Base-by-base conservation (phyloP, 257 asterid genomes). In the Jaltomata sinuosa region DNA sequence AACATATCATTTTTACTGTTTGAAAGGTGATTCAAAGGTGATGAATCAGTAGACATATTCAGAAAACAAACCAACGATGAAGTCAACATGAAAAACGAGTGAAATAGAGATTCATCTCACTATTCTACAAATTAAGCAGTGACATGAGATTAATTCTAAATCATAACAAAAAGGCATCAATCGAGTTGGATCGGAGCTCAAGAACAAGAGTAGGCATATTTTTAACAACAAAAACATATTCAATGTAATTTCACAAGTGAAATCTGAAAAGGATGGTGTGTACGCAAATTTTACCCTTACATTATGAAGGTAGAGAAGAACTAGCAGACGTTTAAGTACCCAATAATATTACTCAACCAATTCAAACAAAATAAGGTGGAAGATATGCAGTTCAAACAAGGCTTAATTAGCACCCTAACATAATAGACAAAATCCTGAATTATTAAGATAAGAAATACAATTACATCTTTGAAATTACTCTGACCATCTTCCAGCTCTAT, bases 381-480 rank as follows among this genome's bases (percentile, higher is more conserved):
- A 76, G 16, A 27, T 27, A 27, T 76, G 62, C 62, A 25, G 8
- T 76, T 25, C 59, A 45, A 49, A 27, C 42, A 76, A 47, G 61
- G 18, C 9, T 45, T 15, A 38, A 38, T 38, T 21, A 47, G 27
- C 61, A 76, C 25, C 62, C 18, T 27, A 76, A 49, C 42, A 16
- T 76, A 76, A 47, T 25, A 15, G 42, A 47, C 27, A 47, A 27
- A 76, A 47, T 27, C 16, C 42, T 25, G 42, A 76, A 76, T 25
- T 22, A 47, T 14, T 25, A 76, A 25, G 42, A 76, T 25, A 76
- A 47, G 61, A 76, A 49, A 76, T 76, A 76, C 61, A 76, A 36
- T 25, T 76, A 47, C 81, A 74, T 47, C 61, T 76, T 49, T 76
- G 62, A 49, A 47, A 76, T 34, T 34, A 68, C 42, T 76, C 22